phyloP scores from a whole-genome alignment of 768 basidiomycete species.

The Termitomyces titanicus region DNA sequence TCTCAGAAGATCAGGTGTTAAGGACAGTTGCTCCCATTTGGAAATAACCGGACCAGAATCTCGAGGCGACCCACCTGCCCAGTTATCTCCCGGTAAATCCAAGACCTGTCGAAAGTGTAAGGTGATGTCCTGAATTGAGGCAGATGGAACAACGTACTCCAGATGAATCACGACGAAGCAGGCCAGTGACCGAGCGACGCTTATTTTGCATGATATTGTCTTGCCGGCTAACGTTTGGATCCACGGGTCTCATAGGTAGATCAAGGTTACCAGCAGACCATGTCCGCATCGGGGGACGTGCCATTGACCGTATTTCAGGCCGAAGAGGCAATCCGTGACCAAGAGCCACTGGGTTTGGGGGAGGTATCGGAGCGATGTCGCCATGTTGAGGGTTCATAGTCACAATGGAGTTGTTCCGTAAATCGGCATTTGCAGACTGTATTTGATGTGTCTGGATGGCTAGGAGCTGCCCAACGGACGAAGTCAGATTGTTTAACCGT shows the following conservation, averaged over 20 bases:
- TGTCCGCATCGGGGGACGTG: conserved; percentile 71
- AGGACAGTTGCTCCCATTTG: conserved; percentile 92
- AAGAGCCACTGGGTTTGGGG: conserved; percentile 39
- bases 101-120: conserved; percentile 36
- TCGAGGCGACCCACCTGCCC: conserved; percentile 51
- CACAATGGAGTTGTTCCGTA: conserved; percentile 39
- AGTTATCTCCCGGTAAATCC: conserved; percentile 54
- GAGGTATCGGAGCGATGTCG: conserved; percentile 43
- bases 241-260: conserved; percentile 56
- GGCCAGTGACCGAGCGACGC: conserved; percentile 67
- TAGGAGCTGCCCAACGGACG: conserved; percentile 82
- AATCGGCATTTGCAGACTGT: conserved; percentile 39
- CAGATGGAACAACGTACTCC: conserved; percentile 44
- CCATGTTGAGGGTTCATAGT: conserved; percentile 37
- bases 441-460: conserved; percentile 76
- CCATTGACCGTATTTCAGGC: conserved; percentile 55
- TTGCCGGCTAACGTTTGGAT: conserved; percentile 39
- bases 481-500: conserved; percentile 73
- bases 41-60: conserved; percentile 80
- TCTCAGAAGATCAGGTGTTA: conserved; percentile 83
- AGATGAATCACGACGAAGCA: conserved; percentile 72
- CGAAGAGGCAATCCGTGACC: conserved; percentile 64
- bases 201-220: conserved; percentile 55
- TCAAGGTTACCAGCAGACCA: conserved; percentile 85
- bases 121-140: not conserved